Base-by-base conservation (phyloP, 139 green algal species). In the Raphidocelis subcapitata region DNA sequence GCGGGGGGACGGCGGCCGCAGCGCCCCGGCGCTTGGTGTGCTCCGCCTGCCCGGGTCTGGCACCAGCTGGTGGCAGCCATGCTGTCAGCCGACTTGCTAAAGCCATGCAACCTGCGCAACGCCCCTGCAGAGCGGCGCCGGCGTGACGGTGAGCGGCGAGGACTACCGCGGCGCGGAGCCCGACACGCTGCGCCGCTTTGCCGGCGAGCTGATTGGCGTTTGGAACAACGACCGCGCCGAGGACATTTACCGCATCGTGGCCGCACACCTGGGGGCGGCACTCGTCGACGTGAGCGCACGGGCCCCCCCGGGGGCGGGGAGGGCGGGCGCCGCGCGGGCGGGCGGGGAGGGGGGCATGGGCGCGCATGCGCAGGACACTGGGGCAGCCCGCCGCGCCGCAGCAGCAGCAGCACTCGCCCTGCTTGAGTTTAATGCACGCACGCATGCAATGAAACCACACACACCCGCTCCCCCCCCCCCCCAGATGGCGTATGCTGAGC, bases 221-320 rank as follows among this genome's bases (percentile, higher is more conserved):
- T 93, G 82, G 83, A 93, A 93, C 78, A 73, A 51, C 44, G 76
- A 94, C 56, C 74, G 91, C 0, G 76, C 82, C 16, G 92, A 96
- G 73, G 92, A 97, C 74, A 81, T 97, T n/a, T 83, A 93, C 75
- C 82, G 88, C 44, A 91, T 96, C 61, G 87, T 85, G 14, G 75
- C 74, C 47, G 41, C 71, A 44, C 79, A 81, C 24, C 52, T 84
- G 64, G 65, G 79, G 0, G 76, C 88, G 41, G 75, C 77, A 0
- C 64, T 90, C 15, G 78, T 79, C 26, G 79, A 89, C 69, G 79
- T 90, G 75, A 55, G 74, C 15, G 5, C 37, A 10, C n/a, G n/a
- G n/a, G n/a, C n/a, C n/a, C n/a, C n/a, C 52, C 67, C 14, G 49
- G 31, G 26, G 32, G 31, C 8, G 8, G 41, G 41, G 12, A 49